A percentile compares a stretch with the other conserved stretches of the same genome.
Conservation (phyloP, 257 asterid genomes). For the Solanum appendiculatum region DNA sequence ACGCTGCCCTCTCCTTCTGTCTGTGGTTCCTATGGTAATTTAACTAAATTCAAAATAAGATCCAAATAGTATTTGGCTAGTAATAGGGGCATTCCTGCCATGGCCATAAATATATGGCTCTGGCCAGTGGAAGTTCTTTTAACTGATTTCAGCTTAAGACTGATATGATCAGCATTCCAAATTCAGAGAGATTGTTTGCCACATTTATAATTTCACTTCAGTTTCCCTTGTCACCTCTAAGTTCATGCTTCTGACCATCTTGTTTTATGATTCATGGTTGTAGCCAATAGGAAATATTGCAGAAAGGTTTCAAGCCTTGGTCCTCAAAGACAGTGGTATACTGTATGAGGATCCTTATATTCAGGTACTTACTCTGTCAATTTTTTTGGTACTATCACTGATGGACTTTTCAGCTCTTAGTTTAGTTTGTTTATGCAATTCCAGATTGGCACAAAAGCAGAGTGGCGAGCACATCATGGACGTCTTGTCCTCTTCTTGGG, state of each 20-base stretch:
- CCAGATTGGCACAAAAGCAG: slow-evolving; percentile 97
- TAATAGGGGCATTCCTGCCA: not conserved
- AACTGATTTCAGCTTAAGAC: not conserved
- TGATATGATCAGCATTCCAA: not conserved
- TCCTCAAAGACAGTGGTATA: slow-evolving; percentile 93
- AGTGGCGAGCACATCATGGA: slow-evolving; percentile 88
- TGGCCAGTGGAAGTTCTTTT: not conserved
- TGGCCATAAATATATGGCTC: not conserved
- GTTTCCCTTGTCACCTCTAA: not conserved
- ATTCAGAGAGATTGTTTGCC: not conserved
- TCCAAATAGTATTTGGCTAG: not conserved
- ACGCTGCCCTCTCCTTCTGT: not conserved
- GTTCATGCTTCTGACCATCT: not conserved
- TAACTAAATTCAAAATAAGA: not conserved
- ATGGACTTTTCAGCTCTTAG: not conserved
- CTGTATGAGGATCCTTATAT: slow-evolving; percentile 85
- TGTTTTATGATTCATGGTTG: slow-evolving; percentile 3
- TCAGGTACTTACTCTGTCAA: slow-evolving; percentile 46
- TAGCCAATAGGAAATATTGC: slow-evolving; percentile 85
- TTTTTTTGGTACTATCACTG: not conserved
- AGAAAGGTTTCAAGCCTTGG: slow-evolving; percentile 75
- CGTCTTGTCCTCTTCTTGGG: slow-evolving; percentile 89
- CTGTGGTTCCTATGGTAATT: not conserved
- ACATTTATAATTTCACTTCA: not conserved
- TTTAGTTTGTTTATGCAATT: slow-evolving; percentile 1